Conservation (phyloP, 2,329 filamentous ascomycete genomes). For the Phialophora tarda region DNA sequence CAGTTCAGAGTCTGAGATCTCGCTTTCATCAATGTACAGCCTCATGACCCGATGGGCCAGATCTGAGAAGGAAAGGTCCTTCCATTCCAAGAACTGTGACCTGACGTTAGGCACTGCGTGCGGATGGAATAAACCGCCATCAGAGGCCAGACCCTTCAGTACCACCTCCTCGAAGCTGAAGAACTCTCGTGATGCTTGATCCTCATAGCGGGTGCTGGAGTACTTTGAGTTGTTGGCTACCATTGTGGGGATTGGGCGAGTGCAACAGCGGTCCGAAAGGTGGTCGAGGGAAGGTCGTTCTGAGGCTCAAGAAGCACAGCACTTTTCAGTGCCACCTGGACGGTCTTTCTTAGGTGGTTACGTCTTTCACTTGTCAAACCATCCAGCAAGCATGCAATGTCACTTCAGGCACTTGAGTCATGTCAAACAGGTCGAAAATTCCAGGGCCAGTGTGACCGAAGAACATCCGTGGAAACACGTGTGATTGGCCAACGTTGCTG, state of each 20-base stretch:
- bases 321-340: neutral
- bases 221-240: constrained; percentile 33
- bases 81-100: constrained; percentile 73
- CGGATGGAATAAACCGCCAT: constrained; percentile 89
- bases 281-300: neutral
- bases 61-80: constrained; percentile 76
- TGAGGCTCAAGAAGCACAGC: neutral
- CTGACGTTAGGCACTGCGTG: constrained; percentile 74
- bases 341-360: neutral
- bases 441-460: neutral
- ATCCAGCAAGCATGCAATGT: neutral
- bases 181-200: constrained; percentile 50
- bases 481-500: neutral
- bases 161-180: constrained; percentile 91
- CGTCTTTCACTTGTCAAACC: neutral
- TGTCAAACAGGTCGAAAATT: neutral
- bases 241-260: constrained; percentile 19
- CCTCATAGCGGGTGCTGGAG: constrained; percentile 32
- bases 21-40: constrained; percentile 80
- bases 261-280: neutral
- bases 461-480: neutral
- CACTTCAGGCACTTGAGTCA: neutral
- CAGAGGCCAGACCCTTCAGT: constrained; percentile 82
- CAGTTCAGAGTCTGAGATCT: constrained; percentile 81
- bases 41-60: constrained; percentile 84